A percentile compares a stretch with the other conserved stretches of the same genome.
These are phyloP conservation scores for Diplocarpon mali DNA, from an alignment of 2,329 filamentous ascomycete species.

Conservation along the genomic window DNA sequence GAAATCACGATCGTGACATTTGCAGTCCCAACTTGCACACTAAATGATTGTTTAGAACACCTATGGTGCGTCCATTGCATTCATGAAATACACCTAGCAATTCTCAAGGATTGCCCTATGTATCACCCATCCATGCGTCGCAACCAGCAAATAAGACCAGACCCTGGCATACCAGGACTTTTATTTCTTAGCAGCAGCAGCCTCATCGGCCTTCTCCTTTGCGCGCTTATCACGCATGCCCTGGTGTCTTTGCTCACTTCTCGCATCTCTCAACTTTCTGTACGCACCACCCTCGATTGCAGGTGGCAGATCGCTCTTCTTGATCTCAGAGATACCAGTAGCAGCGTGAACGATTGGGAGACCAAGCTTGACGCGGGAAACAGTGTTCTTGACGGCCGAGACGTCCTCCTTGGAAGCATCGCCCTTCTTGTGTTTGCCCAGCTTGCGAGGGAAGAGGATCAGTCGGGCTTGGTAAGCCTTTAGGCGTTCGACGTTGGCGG, in stretches of 20 bases:
- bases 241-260: constrained; percentile 69
- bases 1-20: constrained; percentile 2
- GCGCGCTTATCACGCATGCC: constrained; percentile 90
- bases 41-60: constrained; percentile 1
- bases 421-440: constrained; percentile 86
- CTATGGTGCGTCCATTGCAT: constrained; percentile 23
- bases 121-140: constrained; percentile 23
- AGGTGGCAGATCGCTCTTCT: constrained; percentile 70
- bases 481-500: constrained; percentile 92
- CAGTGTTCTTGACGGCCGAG: constrained; percentile 49
- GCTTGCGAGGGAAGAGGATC: constrained; percentile 95
- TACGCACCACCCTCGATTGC: constrained; percentile 74
- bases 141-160: constrained; percentile 22
- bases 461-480: constrained; percentile 95
- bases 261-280: constrained; percentile 71
- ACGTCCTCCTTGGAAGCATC: constrained; percentile 78
- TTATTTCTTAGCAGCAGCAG: constrained; percentile 69
- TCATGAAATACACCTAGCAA: constrained; percentile 30
- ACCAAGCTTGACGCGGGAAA: constrained; percentile 42
- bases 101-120: constrained; percentile 23
- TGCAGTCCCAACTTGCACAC: not conserved
- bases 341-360: constrained; percentile 65
- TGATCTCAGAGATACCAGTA: constrained; percentile 60
- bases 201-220: constrained; percentile 77
- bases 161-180: constrained; percentile 20